A percentile compares a stretch with the other conserved stretches of the same genome.
Evolutionary conservation across 805 yeast genomes (phyloP).

Genomic region (Metschnikowia corniflorae): DNA sequence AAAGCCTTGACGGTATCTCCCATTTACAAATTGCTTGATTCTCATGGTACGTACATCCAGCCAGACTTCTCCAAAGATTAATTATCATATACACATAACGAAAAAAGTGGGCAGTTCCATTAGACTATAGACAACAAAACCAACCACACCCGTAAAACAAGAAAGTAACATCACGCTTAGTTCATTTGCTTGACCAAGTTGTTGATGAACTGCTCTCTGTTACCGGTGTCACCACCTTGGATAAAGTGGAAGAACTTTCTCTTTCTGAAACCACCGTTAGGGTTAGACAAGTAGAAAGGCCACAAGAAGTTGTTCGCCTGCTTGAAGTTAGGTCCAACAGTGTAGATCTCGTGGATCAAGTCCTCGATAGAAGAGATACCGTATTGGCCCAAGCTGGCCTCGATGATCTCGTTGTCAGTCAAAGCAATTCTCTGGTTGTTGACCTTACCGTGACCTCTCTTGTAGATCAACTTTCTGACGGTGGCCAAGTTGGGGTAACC

Average conservation of each 20-base stretch:
- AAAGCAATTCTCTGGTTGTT: slow-evolving; percentile 94
- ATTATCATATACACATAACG: too few relatives aligned
- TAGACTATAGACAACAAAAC: slow-evolving; percentile 13
- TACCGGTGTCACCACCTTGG: slow-evolving; percentile 98
- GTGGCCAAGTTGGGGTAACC: slow-evolving; percentile 95
- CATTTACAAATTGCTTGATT: too few relatives aligned
- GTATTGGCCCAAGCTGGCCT: slow-evolving; percentile 85
- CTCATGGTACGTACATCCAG: too few relatives aligned
- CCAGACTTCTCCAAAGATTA: too few relatives aligned
- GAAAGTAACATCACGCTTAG: slow-evolving; percentile 42
- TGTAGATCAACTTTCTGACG: slow-evolving; percentile 89
- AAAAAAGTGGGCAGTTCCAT: slow-evolving; percentile 8
- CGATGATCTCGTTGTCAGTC: slow-evolving; percentile 83
- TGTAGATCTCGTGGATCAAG: slow-evolving; percentile 92
- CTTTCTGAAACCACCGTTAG: slow-evolving; percentile 97
- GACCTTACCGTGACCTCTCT: slow-evolving; percentile 97
- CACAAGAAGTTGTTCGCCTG: slow-evolving; percentile 97
- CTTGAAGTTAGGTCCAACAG: slow-evolving; percentile 98
- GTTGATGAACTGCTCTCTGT: slow-evolving; percentile 95
- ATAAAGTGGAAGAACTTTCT: slow-evolving; percentile 96
- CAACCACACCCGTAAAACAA: slow-evolving; percentile 2
- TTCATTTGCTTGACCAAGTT: slow-evolving; percentile 90
- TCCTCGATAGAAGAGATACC: slow-evolving; percentile 91
- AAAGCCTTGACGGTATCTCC: too few relatives aligned
- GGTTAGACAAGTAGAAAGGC: slow-evolving; percentile 97